Base-by-base conservation (phyloP, 2,329 filamentous ascomycete genomes). In the Triangularia verruculosa region DNA sequence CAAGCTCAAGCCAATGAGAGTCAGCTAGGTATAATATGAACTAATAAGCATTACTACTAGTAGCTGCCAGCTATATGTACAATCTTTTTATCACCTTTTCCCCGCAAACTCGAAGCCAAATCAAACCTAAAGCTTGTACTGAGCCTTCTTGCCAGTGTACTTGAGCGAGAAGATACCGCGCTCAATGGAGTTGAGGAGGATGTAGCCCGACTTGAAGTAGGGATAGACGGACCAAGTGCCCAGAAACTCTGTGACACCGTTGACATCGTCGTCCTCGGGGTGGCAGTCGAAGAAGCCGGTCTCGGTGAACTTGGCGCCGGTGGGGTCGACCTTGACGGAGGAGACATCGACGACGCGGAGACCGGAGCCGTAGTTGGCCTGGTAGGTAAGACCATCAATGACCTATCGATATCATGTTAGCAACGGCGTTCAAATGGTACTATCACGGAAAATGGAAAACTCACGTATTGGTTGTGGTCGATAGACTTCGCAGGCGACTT, bases 131-230 rank as follows among this genome's bases (percentile, higher is more conserved):
- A 59, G 34, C 39, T 30, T 59, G 39, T 62, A 63, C 52, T 25
- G 39, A 25, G 61, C 61, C 57, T 60, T 59, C 25, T 47, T 28
- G 30, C 66, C 66, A 20, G 64, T 67, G 55, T 67, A 68, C 74
- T 82, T 83, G 11, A 84, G 74, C 7, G 80, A 76, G 57, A 79
- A 84, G 4, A 77, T 76, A 58, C 82, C 82, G 5, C 81, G 73
- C 72, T 84, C 82, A 62, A 83, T 84, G 2, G 78, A 81, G 72
- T 84, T 83, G 66, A 84, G 70, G 7, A 83, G 76, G 62, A 84
- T 77, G 67, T 78, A 79, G 1, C 82, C 82, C 1, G 76, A 79
- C 68, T 77, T 77, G 70, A 83, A 84, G 66, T 72, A 78, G 1
- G 79, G 79, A 64, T 82, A 84, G 57, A 77, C 77, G 25, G 76